These are phyloP conservation scores for Pichia gijzeniarum DNA, from an alignment of 805 yeast species.

Conservation along the genomic window DNA sequence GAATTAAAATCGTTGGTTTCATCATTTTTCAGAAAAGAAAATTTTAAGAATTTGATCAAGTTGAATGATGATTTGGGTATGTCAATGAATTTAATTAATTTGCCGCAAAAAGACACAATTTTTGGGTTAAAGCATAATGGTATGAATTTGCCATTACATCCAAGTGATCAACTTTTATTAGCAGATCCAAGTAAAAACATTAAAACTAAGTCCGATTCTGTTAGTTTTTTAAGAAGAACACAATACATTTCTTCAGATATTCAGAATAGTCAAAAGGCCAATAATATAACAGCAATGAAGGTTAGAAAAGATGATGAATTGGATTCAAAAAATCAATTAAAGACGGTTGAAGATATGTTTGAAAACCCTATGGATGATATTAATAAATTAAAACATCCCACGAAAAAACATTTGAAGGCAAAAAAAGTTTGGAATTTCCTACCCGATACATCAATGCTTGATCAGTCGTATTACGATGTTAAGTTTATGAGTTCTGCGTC, in stretches of 20 bases:
- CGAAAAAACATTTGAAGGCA: slow-evolving; percentile 64
- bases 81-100: slow-evolving; percentile 63
- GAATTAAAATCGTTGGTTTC: slow-evolving; percentile 55
- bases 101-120: slow-evolving; percentile 42
- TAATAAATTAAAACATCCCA: slow-evolving; percentile 59
- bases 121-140: slow-evolving; percentile 16
- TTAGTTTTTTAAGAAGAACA: slow-evolving; percentile 80
- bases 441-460: slow-evolving; percentile 91
- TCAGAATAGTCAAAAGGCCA: slow-evolving; percentile 8
- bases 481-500: slow-evolving; percentile 59
- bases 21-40: slow-evolving; percentile 67
- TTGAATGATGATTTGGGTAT: slow-evolving; percentile 62
- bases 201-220: slow-evolving; percentile 30
- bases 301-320: slow-evolving; percentile 31
- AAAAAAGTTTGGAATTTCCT: slow-evolving; percentile 72
- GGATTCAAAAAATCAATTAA: slow-evolving; percentile 59
- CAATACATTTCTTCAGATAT: slow-evolving; percentile 74
- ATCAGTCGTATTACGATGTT: slow-evolving; percentile 60
- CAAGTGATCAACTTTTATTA: slow-evolving; percentile 68
- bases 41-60: slow-evolving; percentile 55
- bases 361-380: slow-evolving; percentile 40
- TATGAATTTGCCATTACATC: slow-evolving; percentile 46
- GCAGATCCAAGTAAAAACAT: slow-evolving; percentile 67
- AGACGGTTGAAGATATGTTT: slow-evolving; percentile 73
- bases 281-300: slow-evolving; percentile 20